Conservation (phyloP, 2,329 filamentous ascomycete species). For the Fusarium sp. region DNA sequence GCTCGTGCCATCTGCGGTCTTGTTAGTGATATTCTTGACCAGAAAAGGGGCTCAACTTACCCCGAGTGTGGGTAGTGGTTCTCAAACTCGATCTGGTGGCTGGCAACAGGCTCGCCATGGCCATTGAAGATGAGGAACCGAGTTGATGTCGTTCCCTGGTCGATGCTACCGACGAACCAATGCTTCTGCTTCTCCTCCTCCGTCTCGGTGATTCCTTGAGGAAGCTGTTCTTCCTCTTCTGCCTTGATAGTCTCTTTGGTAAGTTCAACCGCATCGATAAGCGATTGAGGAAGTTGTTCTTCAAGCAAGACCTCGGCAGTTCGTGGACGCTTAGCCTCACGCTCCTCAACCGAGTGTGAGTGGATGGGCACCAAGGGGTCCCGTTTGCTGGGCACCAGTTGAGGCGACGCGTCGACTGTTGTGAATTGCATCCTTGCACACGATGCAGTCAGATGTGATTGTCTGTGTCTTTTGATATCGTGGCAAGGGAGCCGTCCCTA, state of each 20-base stretch:
- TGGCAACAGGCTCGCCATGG: conserved; percentile 80
- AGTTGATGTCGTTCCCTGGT: conserved; percentile 91
- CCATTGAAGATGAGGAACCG: conserved; percentile 92
- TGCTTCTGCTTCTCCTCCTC: conserved; percentile 52
- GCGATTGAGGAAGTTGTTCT: conserved; percentile 44
- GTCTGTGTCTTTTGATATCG: conserved; percentile 34
- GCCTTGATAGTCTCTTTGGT: conserved; percentile 17
- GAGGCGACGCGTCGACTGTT: conserved; percentile 19
- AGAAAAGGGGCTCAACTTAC: conserved; percentile 62
- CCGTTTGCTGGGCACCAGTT: conserved; percentile 17
- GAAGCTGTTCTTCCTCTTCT: conserved; percentile 41
- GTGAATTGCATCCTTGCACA: conserved; percentile 45
- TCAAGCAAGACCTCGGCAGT: conserved; percentile 35
- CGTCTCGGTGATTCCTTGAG: conserved; percentile 48
- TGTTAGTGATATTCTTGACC: conserved; percentile 5
- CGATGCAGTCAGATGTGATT: conserved; percentile 22
- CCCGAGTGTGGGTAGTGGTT: conserved; percentile 88
- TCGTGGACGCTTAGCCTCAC: conserved; percentile 35
- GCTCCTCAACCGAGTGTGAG: conserved; percentile 11
- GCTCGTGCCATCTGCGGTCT: conserved; percentile 82
- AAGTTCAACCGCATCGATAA: conserved; percentile 42
- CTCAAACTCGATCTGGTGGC: conserved; percentile 87
- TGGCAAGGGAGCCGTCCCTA: conserved; percentile 44
- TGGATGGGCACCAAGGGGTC: conserved; percentile 18
- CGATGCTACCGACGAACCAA: conserved; percentile 87